Conservation (phyloP, 805 yeast genomes). For the Saccharomycopsis fibuligera region DNA sequence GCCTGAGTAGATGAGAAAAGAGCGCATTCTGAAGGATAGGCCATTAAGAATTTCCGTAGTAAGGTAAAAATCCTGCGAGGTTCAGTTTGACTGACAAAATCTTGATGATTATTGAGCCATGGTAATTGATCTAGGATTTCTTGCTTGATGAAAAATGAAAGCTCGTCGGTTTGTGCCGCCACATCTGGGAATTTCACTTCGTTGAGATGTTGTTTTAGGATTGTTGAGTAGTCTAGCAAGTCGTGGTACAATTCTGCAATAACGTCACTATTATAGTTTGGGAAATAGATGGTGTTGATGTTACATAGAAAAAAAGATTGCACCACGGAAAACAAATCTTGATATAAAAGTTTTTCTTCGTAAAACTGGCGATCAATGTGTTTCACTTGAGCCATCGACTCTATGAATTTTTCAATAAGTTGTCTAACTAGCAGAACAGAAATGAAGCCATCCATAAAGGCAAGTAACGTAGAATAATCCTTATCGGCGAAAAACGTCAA, state of each 20-base stretch:
- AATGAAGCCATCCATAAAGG: slow-evolving; percentile 2
- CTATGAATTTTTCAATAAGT: background rate
- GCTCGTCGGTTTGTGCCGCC: no score
- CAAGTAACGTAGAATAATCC: slow-evolving; percentile 4
- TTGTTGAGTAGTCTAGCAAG: background rate
- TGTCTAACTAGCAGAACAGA: slow-evolving; percentile 1
- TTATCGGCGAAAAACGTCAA: slow-evolving; percentile 5
- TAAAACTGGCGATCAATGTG: background rate
- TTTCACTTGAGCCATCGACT: background rate
- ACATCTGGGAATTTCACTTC: background rate
- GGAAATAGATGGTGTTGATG: slow-evolving; percentile 3
- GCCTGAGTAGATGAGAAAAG: background rate
- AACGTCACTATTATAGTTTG: slow-evolving; percentile 6
- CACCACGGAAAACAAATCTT: background rate
- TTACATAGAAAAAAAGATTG: background rate
- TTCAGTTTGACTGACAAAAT: slow-evolving; percentile 1
- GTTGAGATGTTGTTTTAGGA: no score
- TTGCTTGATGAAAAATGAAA: background rate
- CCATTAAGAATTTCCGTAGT: background rate
- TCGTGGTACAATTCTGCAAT: slow-evolving; percentile 4
- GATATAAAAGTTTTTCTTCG: background rate
- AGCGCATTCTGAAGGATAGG: slow-evolving; percentile 1
- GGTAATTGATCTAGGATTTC: background rate
- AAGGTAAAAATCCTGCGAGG: slow-evolving; percentile 5
- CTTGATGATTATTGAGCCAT: background rate